Evolutionary conservation across 2,329 filamentous ascomycete species (phyloP), one percentile per base, ranked within the genome.

Genomic region (Fusarium xyrophilum): DNA sequence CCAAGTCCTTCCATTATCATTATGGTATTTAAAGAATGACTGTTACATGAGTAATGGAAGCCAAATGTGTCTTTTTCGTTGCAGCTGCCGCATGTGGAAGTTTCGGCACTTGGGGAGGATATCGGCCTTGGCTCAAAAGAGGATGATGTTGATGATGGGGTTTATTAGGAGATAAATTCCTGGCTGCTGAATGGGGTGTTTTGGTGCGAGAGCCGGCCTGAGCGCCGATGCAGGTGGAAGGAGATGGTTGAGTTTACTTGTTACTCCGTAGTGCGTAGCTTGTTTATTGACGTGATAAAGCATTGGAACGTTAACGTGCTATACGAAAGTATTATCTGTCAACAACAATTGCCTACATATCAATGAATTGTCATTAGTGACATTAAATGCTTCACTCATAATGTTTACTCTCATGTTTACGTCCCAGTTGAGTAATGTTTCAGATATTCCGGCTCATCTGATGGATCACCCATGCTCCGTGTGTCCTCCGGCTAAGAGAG

Each of bases 401-500:
- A 33, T 28, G 11, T 21, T 13, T 17, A 33, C 23, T n/a, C 8
- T 38, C 14, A n/a, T n/a, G 13, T 27, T n/a, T 15, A 25, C 15
- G 1, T 39, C 55, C 21, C 30, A 46, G 32, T 23, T 27, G 1
- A 32, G 36, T 6, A 43, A 52, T 62, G 47, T 63, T 52, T 63
- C 12, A 47, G 30, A 47, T 56, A 33, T 23, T 43, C 32, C 35
- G 43, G 21, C 38, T 38, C 44, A 6, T 36, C 27, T 55, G 44
- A 58, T 38, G 44, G 44, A 59, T 48, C 27, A n/a, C 27, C 44
- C 33, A 56, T 39, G 30, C 43, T 64, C 43, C 54, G 60, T 30
- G 39, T 28, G 43, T 55, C 14, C n/a, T 40, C 48, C 55, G 63
- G 42, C 56, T 65, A 55, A 38, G 62, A 66, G 62, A 47, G 64